These are phyloP conservation scores for Sporothrix humicola DNA, from an alignment of 2,329 filamentous ascomycete genomes.

Conservation along the genomic window DNA sequence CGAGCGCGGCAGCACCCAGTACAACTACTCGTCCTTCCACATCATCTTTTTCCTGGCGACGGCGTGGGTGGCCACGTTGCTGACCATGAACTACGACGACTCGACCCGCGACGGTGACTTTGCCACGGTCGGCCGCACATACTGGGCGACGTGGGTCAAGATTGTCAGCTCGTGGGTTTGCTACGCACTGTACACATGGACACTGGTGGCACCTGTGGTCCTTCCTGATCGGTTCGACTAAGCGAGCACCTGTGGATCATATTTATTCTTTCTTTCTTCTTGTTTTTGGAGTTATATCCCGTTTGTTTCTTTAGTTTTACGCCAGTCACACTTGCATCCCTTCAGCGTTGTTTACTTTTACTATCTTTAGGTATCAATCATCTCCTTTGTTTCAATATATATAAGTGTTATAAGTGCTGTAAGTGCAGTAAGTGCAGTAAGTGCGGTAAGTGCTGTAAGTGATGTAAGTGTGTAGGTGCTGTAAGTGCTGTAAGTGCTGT, in stretches of 20 bases:
- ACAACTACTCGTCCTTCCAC: conserved; percentile 96
- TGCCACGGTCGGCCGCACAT: conserved; percentile 89
- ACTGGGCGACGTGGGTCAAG: conserved; percentile 99
- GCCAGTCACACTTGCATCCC: too few species aligned
- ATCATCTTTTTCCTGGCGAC: conserved; percentile 97
- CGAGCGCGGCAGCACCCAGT: conserved; percentile 86
- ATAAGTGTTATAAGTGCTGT: too few species aligned
- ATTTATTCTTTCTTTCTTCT: neutral
- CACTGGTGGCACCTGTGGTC: conserved; percentile 81
- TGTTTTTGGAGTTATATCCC: neutral
- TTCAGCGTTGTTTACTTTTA: too few species aligned
- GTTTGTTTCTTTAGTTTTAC: too few species aligned
- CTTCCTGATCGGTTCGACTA: conserved; percentile 84
- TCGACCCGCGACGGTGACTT: conserved; percentile 73
- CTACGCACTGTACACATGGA: conserved; percentile 94
- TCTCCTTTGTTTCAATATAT: too few species aligned
- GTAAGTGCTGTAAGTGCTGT: too few species aligned
- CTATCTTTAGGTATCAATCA: too few species aligned
- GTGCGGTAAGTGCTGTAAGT: too few species aligned
- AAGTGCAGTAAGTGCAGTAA: too few species aligned
- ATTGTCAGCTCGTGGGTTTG: conserved; percentile 97
- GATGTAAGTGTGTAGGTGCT: too few species aligned
- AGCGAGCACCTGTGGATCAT: neutral
- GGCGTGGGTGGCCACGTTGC: conserved; percentile 89
- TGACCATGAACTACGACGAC: conserved; percentile 75